These are phyloP conservation scores for Globisporangium rhizosaccharum DNA, from an alignment of 352 stramenopile genomes.

Conservation along the genomic window DNA sequence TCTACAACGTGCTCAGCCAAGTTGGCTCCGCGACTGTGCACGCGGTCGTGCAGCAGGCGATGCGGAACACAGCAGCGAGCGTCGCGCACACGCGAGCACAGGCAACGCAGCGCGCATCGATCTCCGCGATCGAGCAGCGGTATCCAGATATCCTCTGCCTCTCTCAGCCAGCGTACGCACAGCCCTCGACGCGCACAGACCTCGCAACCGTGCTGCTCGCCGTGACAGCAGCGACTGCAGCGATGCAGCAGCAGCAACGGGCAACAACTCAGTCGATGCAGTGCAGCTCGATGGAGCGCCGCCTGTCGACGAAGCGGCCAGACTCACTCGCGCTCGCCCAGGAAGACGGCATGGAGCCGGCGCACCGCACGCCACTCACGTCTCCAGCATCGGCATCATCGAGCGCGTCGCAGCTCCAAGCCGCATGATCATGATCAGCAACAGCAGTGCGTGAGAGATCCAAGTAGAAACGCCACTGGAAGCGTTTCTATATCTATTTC, in stretches of 20 bases:
- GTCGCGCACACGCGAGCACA: constrained; percentile 22
- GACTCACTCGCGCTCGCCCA: constrained; percentile 8
- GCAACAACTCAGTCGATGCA: background rate
- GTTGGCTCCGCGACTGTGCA: constrained; percentile 29
- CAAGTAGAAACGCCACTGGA: background rate
- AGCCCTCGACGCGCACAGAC: constrained; percentile 10
- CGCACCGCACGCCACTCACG: constrained; percentile 8
- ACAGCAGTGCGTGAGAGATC: constrained; percentile 1
- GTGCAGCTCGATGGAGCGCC: constrained; percentile 13
- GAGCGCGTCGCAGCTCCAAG: constrained; percentile 1
- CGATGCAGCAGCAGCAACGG: constrained; percentile 3
- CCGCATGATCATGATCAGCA: constrained; percentile 6
- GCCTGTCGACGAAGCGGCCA: constrained; percentile 9
- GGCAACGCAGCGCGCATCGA: constrained; percentile 35
- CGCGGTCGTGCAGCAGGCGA: constrained; percentile 31
- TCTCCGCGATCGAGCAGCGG: constrained; percentile 44
- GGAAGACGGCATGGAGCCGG: constrained; percentile 8
- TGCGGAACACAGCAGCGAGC: constrained; percentile 27
- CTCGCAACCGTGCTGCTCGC: constrained; percentile 12
- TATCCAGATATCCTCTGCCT: constrained; percentile 72
- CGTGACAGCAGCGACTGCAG: constrained; percentile 3
- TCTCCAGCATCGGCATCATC: constrained; percentile 2
- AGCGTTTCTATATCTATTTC: too few relatives aligned
- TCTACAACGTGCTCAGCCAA: constrained; percentile 51
- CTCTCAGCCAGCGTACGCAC: constrained; percentile 10